A percentile compares a stretch with the other conserved stretches of the same genome.
These are phyloP conservation scores for Suhomyces panamericanus DNA, from an alignment of 1,139 yeast genomes.

Conservation along the genomic window DNA sequence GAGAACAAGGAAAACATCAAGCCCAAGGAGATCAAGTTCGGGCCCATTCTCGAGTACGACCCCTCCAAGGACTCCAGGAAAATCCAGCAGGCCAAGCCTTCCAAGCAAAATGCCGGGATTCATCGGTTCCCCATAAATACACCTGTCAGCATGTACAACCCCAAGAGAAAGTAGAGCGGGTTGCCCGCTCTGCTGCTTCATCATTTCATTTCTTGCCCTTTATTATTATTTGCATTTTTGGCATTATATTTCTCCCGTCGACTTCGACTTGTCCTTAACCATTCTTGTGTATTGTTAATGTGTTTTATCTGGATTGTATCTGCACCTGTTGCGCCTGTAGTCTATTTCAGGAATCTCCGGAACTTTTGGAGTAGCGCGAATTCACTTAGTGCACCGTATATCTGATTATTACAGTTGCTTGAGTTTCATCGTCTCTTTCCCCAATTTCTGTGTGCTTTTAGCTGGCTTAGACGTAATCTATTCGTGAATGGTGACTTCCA, in stretches of 20 bases:
- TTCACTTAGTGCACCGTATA: too few species aligned
- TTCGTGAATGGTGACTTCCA: too few species aligned
- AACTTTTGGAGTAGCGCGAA: not conserved
- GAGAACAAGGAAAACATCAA: conserved; percentile 22
- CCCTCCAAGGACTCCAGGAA: conserved; percentile 36
- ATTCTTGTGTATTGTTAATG: not conserved
- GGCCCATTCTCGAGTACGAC: conserved; percentile 45
- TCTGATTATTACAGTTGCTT: too few species aligned
- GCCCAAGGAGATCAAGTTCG: conserved; percentile 39
- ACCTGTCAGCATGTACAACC: conserved; percentile 38
- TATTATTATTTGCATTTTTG: conserved; percentile 4
- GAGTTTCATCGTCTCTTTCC: too few species aligned
- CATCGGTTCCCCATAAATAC: conserved; percentile 36
- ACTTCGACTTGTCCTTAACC: not conserved
- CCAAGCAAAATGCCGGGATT: conserved; percentile 24
- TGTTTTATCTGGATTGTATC: not conserved
- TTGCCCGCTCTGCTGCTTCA: not conserved
- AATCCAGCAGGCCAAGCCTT: conserved; percentile 17
- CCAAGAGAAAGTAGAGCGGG: conserved; percentile 22
- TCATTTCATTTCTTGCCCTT: conserved; percentile 2
- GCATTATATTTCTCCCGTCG: conserved; percentile 3
- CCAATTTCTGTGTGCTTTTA: too few species aligned
- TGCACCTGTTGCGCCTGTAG: not conserved
- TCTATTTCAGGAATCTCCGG: not conserved
- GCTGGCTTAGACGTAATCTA: too few species aligned